Evolutionary conservation across 208 protist species (phyloP), one percentile per base, ranked within the genome.

Genomic region (Acanthamoeba castellanii): DNA sequence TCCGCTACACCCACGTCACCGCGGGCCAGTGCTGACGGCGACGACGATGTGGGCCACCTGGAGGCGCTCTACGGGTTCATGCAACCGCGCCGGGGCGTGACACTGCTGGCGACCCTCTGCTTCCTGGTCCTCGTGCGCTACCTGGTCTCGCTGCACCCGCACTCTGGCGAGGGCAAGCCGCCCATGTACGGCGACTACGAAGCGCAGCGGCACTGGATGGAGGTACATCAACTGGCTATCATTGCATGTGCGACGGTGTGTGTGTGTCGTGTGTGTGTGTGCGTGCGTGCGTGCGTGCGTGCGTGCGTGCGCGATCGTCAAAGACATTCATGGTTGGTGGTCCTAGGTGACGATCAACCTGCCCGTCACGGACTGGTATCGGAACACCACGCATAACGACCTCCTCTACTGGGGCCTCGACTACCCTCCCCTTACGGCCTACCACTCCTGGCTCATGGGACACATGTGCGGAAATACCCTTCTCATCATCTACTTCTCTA

Each of bases 161-260:
- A 81, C 37, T 81, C 72, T 3, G 72, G 72, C 37, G 72, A 50
- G 34, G 57, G 7, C 57, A 59, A 66, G 50, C 97, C 97, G 30
- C 98, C 98, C 6, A 99, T 98, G 97, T 98, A 97, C 95, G 98
- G 98, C 61, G 98, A 99, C 96, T 99, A 97, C 89, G 98, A 99
- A 95, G 98, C 98, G 22, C 98, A 99, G 93, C 95, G 98, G 22
- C 98, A 99, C 95, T 99, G 98, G 98, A 99, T 99, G 98, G 98
- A 99, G 95, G 96, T n/a, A n/a, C n/a, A n/a, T n/a, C n/a, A n/a
- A n/a, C n/a, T n/a, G n/a, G n/a, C n/a, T n/a, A n/a, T n/a, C n/a
- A n/a, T n/a, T n/a, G n/a, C n/a, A n/a, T n/a, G n/a, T n/a, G n/a
- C n/a, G n/a, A n/a, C n/a, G n/a, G n/a, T n/a, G n/a, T n/a, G n/a